Conservation (phyloP, 2,329 filamentous ascomycete species). For the Aspergillus terreus region DNA sequence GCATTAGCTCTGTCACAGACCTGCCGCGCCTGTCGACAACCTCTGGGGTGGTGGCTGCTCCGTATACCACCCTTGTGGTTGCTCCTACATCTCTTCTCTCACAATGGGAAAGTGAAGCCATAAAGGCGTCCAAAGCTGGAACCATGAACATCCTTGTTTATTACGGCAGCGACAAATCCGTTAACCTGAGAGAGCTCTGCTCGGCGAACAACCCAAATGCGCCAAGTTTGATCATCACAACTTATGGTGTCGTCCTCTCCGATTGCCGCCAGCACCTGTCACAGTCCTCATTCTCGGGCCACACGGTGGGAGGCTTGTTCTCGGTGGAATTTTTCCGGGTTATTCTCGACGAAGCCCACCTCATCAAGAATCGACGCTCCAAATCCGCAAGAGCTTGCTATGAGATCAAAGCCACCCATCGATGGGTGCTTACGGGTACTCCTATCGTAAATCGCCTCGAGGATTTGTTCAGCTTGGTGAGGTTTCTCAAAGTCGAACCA, state of each 20-base stretch:
- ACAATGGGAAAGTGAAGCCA: constrained; percentile 94
- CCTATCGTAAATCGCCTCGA: constrained; percentile 95
- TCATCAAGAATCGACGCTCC: constrained; percentile 83
- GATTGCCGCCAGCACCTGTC: constrained; percentile 72
- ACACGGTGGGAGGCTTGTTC: constrained; percentile 68
- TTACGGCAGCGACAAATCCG: constrained; percentile 81
- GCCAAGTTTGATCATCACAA: constrained; percentile 89
- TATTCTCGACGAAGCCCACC: constrained; percentile 92
- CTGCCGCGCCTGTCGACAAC: constrained; percentile 61
- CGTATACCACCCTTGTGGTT: constrained; percentile 89
- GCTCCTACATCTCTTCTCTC: constrained; percentile 95
- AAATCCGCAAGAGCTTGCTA: constrained; percentile 96
- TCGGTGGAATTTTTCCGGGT: constrained; percentile 91
- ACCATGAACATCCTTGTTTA: constrained; percentile 84
- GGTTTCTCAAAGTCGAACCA: constrained; percentile 89
- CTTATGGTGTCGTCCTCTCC: constrained; percentile 86
- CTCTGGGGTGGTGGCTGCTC: constrained; percentile 63
- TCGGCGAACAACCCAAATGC: constrained; percentile 71
- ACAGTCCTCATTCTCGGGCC: constrained; percentile 39
- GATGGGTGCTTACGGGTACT: constrained; percentile 92
- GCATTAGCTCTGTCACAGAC: constrained; percentile 50
- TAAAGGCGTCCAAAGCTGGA: constrained; percentile 81
- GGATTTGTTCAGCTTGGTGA: constrained; percentile 87
- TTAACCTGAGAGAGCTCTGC: constrained; percentile 75
- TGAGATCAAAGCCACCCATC: constrained; percentile 76